Percentiles rank a stretch among this genome's conserved stretches.
These are phyloP conservation scores for Yamadazyma sp. DNA, from an alignment of 805 yeast genomes.

Conservation along the genomic window DNA sequence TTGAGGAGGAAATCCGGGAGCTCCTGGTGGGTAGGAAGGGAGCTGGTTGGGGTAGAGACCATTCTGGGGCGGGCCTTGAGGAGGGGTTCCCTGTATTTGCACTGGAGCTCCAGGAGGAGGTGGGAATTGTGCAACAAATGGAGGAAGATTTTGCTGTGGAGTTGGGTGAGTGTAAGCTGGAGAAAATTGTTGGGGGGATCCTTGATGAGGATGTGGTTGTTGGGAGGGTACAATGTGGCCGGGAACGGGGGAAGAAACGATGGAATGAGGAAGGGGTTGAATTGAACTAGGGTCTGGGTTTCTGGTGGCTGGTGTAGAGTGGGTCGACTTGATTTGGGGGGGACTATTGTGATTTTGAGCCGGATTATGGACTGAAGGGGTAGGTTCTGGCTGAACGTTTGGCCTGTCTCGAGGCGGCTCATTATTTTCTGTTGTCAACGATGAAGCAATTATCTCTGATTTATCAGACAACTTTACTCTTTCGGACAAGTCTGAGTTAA, in stretches of 20 bases:
- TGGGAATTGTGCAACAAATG: conserved; percentile 6
- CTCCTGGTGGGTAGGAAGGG: conserved; percentile 16
- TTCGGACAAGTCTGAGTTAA: conserved; percentile 3
- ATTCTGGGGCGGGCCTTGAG: conserved; percentile 7
- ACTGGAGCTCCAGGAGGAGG: conserved; percentile 12
- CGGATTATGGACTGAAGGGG: no score
- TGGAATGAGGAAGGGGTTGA: not conserved
- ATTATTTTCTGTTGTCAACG: conserved; percentile 1
- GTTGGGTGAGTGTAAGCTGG: conserved; percentile 16
- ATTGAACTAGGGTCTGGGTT: not conserved
- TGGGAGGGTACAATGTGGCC: not conserved
- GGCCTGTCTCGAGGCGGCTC: conserved; percentile 3
- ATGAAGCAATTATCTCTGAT: conserved; percentile 1
- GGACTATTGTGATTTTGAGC: no score
- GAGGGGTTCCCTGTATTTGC: conserved; percentile 11
- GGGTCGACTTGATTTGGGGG: not conserved
- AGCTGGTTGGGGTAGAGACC: conserved; percentile 2
- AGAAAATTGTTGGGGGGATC: conserved; percentile 16
- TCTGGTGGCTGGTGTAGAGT: conserved; percentile 2
- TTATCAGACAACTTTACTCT: conserved; percentile 8
- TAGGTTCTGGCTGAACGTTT: conserved; percentile 1
- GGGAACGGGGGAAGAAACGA: conserved; percentile 1
- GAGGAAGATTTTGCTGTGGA: conserved; percentile 17
- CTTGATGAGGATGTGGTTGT: conserved; percentile 11
- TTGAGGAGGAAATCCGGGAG: conserved; percentile 30